These are phyloP conservation scores for Penicillium sp. DNA, from an alignment of 2,329 filamentous ascomycete species.

Conservation along the genomic window DNA sequence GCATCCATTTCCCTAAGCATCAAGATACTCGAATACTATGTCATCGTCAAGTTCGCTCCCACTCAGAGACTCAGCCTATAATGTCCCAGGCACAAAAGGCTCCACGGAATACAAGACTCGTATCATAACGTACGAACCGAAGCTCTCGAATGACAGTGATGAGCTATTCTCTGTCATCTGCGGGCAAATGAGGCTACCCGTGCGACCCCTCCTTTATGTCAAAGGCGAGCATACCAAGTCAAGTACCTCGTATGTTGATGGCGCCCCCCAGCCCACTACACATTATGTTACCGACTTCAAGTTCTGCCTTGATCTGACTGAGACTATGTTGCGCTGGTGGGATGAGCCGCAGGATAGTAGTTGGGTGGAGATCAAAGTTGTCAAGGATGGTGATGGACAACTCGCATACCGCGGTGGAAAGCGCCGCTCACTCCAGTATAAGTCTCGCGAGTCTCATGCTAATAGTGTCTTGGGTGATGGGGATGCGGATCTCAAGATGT, in stretches of 20 bases:
- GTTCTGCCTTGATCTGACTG: slow-evolving; percentile 20
- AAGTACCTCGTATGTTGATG: slow-evolving; percentile 5
- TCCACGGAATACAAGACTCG: slow-evolving; percentile 7
- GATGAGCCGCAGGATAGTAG: slow-evolving; percentile 4
- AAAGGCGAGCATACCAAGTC: slow-evolving; percentile 17
- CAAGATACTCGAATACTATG: not conserved
- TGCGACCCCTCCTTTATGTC: slow-evolving; percentile 17
- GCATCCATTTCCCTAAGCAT: not conserved
- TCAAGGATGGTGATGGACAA: slow-evolving; percentile 11
- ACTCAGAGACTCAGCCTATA: slow-evolving; percentile 19
- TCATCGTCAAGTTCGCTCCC: slow-evolving; percentile 18
- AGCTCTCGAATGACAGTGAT: slow-evolving; percentile 13
- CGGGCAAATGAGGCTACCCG: slow-evolving; percentile 19
- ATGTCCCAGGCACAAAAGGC: slow-evolving; percentile 10
- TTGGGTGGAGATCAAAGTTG: slow-evolving; percentile 12
- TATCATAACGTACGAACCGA: slow-evolving; percentile 10
- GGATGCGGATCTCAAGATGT: slow-evolving; percentile 19
- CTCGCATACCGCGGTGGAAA: slow-evolving; percentile 18
- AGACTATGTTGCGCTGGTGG: slow-evolving; percentile 24
- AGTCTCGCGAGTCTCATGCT: slow-evolving; percentile 5
- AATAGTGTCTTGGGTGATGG: slow-evolving; percentile 5
- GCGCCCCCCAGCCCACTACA: slow-evolving; percentile 11
- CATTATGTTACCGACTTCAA: slow-evolving; percentile 16
- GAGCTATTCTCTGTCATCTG: slow-evolving; percentile 14
- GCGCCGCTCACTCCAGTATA: slow-evolving; percentile 14